Base-by-base conservation (phyloP, 1,139 yeast species). In the Debaryomyces udenii region DNA sequence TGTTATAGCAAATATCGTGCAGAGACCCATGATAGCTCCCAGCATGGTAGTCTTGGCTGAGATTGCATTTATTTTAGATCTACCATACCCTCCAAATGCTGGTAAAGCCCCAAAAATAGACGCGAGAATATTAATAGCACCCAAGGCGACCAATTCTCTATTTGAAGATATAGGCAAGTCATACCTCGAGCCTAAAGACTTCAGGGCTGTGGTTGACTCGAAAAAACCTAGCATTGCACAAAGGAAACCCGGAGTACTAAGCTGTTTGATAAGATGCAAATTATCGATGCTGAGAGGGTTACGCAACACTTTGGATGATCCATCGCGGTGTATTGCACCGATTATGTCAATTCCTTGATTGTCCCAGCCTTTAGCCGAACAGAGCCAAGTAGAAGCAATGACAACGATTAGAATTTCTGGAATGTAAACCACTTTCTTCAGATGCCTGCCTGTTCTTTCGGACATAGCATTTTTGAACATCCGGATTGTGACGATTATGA, bases 11-110 rank as follows among this genome's bases (percentile, higher is more conserved):
- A 87, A 51, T 33, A 90, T 61, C 0, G 97, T 84, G 11, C 83
- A 73, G 1, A 78, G 23, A 0, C 96, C 94, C 83, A 91, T 85
- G 5, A 88, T 78, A 2, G 83, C 81, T 0, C 96, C 96, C 33
- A 95, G 80, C 63, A 86, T 70, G 4, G 94, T 93, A 0, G 96
- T 86, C 49, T 81, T 81, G 0, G 96, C 98, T 9, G 93, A 82
- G 35, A 89, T 70, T 1, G 93, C 87, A 63, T 93, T 93, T 44
- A 93, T 83, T 55, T 87, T 91, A 27, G 95, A 84, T 57, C 99
- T 76, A 1, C 97, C 98, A 57, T 93, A 93, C 0, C 99, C 98
- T 2, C 99, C 99, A 71, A 91, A 91, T 1, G 96, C 82, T 0
- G 99, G 98, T 10, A 93, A 68, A 0, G 93, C 87, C 3, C 96